These are phyloP conservation scores for Primulina huaijiensis DNA, from an alignment of 257 asterid species.

Conservation along the genomic window DNA sequence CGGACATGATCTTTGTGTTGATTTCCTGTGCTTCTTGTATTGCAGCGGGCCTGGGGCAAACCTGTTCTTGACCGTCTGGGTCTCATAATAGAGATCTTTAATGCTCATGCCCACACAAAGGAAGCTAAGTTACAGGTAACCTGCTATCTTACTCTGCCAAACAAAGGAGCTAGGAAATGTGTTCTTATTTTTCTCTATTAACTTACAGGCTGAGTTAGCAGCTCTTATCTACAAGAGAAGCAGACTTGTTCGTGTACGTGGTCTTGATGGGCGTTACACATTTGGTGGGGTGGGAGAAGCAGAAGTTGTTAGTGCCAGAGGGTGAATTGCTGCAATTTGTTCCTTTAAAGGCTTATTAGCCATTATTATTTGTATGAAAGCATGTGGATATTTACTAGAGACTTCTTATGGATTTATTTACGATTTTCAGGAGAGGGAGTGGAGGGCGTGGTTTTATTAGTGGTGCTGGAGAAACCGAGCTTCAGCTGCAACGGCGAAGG, in stretches of 20 bases:
- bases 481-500: slow-evolving; percentile 96
- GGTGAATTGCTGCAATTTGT: slow-evolving; percentile 47
- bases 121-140: slow-evolving; percentile 91
- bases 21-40: slow-evolving; percentile 19
- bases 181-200: slow-evolving; percentile 1
- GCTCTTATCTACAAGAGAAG: slow-evolving; percentile 92
- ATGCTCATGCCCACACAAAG: slow-evolving; percentile 98
- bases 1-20: slow-evolving; percentile 12
- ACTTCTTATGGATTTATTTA: slow-evolving; percentile 25
- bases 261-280: slow-evolving; percentile 72
- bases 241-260: slow-evolving; percentile 90
- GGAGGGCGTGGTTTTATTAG: slow-evolving; percentile 97
- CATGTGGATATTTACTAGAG: not conserved
- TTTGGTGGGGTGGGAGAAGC: slow-evolving; percentile 84
- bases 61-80: slow-evolving; percentile 96
- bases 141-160: slow-evolving; percentile 19
- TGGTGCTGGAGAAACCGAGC: slow-evolving; percentile 99
- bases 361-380: slow-evolving; percentile 5
- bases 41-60: slow-evolving; percentile 71
- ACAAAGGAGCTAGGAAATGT: slow-evolving; percentile 6
- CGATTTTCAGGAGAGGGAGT: slow-evolving; percentile 91
- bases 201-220: slow-evolving; percentile 85
- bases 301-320: slow-evolving; percentile 97
- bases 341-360: slow-evolving; percentile 19
- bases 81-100: slow-evolving; percentile 88